Evolutionary conservation across 176 grass and related monocot species (phyloP).

Genomic region (Paspalum notatum): DNA sequence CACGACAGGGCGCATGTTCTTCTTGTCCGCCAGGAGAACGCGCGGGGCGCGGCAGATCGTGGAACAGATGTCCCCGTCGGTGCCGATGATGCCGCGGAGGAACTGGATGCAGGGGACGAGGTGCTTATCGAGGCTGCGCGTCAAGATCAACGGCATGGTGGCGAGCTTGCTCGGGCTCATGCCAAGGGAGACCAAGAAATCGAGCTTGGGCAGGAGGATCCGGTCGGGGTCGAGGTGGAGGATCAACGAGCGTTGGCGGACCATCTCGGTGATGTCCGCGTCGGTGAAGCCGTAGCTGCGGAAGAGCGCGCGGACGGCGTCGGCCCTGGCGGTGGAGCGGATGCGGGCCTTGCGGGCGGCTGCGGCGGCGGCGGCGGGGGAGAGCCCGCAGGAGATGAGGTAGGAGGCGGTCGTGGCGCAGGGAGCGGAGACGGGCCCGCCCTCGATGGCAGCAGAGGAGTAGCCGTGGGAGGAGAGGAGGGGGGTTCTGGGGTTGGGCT

Average conservation of each 20-base stretch:
- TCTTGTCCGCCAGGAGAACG: background rate
- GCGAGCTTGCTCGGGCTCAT: constrained; percentile 24
- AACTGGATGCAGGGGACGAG: constrained; percentile 34
- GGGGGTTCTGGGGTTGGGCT: background rate
- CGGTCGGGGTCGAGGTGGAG: constrained; percentile 15
- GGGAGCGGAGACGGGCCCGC: background rate
- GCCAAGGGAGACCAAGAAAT: constrained; percentile 41
- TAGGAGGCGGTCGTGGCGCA: constrained; percentile 16
- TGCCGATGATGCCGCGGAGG: constrained; percentile 40
- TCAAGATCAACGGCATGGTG: background rate
- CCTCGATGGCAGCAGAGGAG: background rate
- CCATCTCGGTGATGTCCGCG: constrained; percentile 14
- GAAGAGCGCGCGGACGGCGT: constrained; percentile 38
- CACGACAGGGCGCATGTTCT: constrained; percentile 32
- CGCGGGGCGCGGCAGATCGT: background rate
- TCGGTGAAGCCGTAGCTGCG: constrained; percentile 43
- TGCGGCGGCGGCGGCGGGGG: constrained; percentile 1
- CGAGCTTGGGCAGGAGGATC: constrained; percentile 53
- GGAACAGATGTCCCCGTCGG: background rate
- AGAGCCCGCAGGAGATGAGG: constrained; percentile 40
- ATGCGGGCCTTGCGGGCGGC: background rate
- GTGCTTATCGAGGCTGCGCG: constrained; percentile 34
- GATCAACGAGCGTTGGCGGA: background rate
- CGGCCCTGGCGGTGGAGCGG: constrained; percentile 31
- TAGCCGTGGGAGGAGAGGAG: background rate